A percentile compares a stretch with the other conserved stretches of the same genome.
Evolutionary conservation across 2,329 filamentous ascomycete genomes (phyloP).

Genomic region (Fusarium sterilihyphosum): DNA sequence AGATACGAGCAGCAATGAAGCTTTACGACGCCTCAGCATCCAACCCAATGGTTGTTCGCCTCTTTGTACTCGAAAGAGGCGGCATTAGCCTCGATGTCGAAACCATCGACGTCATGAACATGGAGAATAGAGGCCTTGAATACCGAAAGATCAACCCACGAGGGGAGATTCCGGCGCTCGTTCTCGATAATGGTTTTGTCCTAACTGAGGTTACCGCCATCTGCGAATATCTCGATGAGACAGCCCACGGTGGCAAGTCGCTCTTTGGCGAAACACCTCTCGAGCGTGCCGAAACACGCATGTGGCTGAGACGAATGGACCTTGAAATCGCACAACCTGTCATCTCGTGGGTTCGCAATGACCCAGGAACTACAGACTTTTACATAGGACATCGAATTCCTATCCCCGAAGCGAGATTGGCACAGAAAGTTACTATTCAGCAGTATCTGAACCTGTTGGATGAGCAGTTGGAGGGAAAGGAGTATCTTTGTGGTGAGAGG

Average conservation of each 20-base stretch:
- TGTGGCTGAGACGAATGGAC: conserved; percentile 12
- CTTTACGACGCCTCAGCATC: conserved; percentile 15
- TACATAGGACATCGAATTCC: conserved; percentile 5
- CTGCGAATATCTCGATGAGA: conserved; percentile 5
- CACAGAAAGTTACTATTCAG: background rate
- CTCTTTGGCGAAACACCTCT: background rate
- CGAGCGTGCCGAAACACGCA: background rate
- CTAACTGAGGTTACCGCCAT: conserved; percentile 12
- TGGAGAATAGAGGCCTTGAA: conserved; percentile 18
- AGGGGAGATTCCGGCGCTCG: conserved; percentile 3
- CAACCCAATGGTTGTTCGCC: conserved; percentile 17
- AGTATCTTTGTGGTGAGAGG: background rate
- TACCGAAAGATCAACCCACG: conserved; percentile 17
- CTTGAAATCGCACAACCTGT: conserved; percentile 6
- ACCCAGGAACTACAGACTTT: background rate
- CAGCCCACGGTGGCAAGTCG: background rate
- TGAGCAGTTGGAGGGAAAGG: conserved; percentile 6
- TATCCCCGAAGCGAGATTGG: background rate
- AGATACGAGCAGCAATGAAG: background rate
- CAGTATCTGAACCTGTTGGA: conserved; percentile 6
- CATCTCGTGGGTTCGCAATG: background rate
- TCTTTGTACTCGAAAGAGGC: conserved; percentile 29
- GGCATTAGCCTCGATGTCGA: conserved; percentile 9
- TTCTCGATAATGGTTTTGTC: background rate
- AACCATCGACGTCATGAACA: conserved; percentile 12